phyloP scores from a whole-genome alignment of 1,139 yeast genomes.

The Debaryomyces sp. region DNA sequence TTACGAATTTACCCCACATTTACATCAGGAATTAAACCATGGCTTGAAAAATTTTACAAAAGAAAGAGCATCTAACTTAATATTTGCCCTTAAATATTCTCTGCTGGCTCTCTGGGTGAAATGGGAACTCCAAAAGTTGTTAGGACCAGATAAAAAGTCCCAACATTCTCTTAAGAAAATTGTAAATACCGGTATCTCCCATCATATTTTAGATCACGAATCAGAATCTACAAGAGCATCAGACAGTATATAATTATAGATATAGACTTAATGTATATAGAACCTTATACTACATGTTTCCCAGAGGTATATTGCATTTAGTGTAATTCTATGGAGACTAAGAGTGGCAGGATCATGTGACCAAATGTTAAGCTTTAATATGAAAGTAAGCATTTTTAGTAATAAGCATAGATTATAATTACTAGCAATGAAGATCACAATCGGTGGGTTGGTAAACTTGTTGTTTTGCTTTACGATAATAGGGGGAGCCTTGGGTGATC shows the following conservation, averaged over 20 bases:
- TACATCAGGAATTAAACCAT: constrained; percentile 20
- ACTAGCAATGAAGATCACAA: neutral
- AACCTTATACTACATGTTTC: neutral
- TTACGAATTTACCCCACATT: constrained; percentile 20
- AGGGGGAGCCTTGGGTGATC: constrained; percentile 10
- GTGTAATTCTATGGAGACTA: no score
- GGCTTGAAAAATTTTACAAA: constrained; percentile 27
- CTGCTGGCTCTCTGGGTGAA: constrained; percentile 25
- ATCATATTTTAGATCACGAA: neutral
- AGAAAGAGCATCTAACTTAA: constrained; percentile 43
- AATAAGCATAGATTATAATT: neutral
- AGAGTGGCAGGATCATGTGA: neutral
- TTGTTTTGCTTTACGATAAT: neutral
- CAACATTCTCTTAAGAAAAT: constrained; percentile 2
- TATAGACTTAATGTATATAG: no score
- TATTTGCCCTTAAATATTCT: constrained; percentile 46
- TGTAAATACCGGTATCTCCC: neutral
- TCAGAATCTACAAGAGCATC: neutral
- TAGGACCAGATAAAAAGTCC: constrained; percentile 27
- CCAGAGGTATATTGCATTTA: no score
- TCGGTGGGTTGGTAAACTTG: neutral
- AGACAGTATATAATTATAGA: neutral
- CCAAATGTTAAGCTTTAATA: neutral
- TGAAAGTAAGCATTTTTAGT: neutral
- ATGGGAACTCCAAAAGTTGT: constrained; percentile 33